phyloP scores from a whole-genome alignment of 1,284 basidiomycete species.

The Sanghuangporus baumii region DNA sequence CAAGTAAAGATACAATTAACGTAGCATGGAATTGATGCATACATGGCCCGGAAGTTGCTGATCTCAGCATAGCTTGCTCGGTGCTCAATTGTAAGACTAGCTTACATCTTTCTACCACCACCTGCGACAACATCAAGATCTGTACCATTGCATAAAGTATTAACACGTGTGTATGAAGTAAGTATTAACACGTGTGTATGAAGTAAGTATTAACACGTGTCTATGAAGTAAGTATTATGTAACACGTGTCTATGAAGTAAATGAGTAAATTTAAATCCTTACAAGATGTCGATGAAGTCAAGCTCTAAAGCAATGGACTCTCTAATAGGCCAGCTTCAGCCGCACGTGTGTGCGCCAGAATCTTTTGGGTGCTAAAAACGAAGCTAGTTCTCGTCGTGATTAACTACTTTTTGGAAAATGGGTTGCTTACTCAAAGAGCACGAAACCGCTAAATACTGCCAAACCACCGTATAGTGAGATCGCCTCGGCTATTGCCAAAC shows the following conservation, averaged over 20 bases:
- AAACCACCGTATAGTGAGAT: slow-evolving; percentile 83
- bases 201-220: too few relatives aligned
- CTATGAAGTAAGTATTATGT: neutral
- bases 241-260: neutral
- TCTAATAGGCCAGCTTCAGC: slow-evolving; percentile 65
- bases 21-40: neutral
- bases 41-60: neutral
- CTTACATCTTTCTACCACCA: slow-evolving; percentile 19
- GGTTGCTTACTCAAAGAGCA: slow-evolving; percentile 71
- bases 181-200: too few relatives aligned
- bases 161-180: neutral
- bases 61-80: neutral
- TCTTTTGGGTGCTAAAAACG: slow-evolving; percentile 65
- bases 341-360: slow-evolving; percentile 71
- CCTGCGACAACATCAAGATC: slow-evolving; percentile 54
- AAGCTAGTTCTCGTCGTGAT: neutral
- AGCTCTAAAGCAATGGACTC: slow-evolving; percentile 79
- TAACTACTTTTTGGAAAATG: neutral
- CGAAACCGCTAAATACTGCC: slow-evolving; percentile 83
- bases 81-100: neutral
- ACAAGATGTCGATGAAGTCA: slow-evolving; percentile 88
- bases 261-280: slow-evolving; percentile 26
- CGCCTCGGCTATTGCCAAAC: slow-evolving; percentile 71
- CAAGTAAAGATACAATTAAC: neutral
- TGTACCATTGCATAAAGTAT: slow-evolving; percentile 50